Evolutionary conservation across 2,329 filamentous ascomycete species (phyloP).

Genomic region (Ascochyta pisi): DNA sequence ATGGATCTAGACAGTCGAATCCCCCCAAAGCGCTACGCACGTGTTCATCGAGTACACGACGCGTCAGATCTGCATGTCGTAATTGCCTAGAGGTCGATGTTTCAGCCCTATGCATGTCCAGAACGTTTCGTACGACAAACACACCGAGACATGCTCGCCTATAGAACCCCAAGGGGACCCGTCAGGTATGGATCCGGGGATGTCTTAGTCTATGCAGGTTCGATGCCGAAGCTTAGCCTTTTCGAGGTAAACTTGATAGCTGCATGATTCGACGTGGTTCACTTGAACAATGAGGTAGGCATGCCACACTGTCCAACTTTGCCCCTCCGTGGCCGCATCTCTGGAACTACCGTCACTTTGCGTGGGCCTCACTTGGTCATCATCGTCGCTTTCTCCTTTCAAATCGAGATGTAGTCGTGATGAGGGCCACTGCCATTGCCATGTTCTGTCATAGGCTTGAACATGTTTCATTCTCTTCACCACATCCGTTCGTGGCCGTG

Average conservation of each 20-base stretch:
- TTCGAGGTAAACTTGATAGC: conserved; percentile 6
- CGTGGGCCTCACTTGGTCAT: conserved; percentile 2
- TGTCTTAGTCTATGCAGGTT: conserved; percentile 17
- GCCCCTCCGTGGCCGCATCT: conserved; percentile 2
- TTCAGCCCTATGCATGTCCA: conserved; percentile 41
- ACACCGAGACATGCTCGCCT: conserved; percentile 22
- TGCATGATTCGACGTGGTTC: conserved; percentile 14
- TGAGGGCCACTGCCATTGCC: not conserved
- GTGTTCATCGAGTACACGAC: not conserved
- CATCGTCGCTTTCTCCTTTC: not conserved
- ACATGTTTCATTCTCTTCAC: conserved; percentile 4
- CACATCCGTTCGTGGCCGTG: not conserved
- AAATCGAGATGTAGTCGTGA: not conserved
- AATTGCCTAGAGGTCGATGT: conserved; percentile 29
- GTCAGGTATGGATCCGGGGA: conserved; percentile 23
- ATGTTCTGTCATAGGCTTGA: not conserved
- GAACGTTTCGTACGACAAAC: conserved; percentile 30
- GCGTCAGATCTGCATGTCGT: conserved; percentile 6
- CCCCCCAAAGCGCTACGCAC: not conserved
- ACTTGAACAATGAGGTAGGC: conserved; percentile 7
- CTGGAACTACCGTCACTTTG: not conserved
- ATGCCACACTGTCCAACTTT: conserved; percentile 7
- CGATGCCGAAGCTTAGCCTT: conserved; percentile 1
- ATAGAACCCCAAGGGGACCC: conserved; percentile 14
- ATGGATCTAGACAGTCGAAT: not conserved